Evolutionary conservation across 495 filamentous ascomycete species (phyloP).

Genomic region (Aspergillus bridgeri): DNA sequence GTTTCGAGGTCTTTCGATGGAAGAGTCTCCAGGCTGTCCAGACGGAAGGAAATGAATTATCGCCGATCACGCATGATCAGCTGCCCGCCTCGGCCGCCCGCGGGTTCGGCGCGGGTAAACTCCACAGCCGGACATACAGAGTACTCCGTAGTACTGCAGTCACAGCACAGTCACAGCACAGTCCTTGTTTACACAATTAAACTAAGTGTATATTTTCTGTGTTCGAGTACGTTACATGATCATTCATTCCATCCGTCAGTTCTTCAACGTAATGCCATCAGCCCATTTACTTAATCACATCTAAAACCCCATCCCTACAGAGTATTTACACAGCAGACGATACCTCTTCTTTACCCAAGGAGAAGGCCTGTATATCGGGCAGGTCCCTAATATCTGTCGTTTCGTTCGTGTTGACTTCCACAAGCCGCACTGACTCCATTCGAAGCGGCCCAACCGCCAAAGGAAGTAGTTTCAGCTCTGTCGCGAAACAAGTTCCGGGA

Average conservation of each 20-base stretch:
- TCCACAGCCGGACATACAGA: neutral
- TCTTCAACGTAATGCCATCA: neutral
- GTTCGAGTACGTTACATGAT: neutral
- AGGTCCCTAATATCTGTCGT: slow-evolving; percentile 78
- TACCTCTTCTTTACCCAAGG: slow-evolving; percentile 23
- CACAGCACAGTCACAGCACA: too few species aligned
- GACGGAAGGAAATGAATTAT: neutral
- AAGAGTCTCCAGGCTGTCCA: neutral
- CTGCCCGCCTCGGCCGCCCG: neutral
- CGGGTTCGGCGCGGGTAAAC: neutral
- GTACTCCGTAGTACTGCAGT: too few species aligned
- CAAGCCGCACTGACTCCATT: slow-evolving; percentile 75
- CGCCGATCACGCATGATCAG: neutral
- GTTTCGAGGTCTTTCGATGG: neutral
- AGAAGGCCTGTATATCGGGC: slow-evolving; percentile 63
- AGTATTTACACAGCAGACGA: neutral
- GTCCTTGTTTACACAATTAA: too few species aligned
- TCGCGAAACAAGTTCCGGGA: slow-evolving; percentile 74
- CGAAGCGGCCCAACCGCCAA: slow-evolving; percentile 69
- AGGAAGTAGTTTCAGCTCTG: slow-evolving; percentile 76
- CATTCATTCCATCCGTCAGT: neutral
- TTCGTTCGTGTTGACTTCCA: slow-evolving; percentile 79
- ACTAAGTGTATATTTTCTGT: neutral
- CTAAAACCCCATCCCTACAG: neutral
- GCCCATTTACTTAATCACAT: neutral